Conservation (phyloP, 2,329 filamentous ascomycete species). For the Tolypocladium tundrense region DNA sequence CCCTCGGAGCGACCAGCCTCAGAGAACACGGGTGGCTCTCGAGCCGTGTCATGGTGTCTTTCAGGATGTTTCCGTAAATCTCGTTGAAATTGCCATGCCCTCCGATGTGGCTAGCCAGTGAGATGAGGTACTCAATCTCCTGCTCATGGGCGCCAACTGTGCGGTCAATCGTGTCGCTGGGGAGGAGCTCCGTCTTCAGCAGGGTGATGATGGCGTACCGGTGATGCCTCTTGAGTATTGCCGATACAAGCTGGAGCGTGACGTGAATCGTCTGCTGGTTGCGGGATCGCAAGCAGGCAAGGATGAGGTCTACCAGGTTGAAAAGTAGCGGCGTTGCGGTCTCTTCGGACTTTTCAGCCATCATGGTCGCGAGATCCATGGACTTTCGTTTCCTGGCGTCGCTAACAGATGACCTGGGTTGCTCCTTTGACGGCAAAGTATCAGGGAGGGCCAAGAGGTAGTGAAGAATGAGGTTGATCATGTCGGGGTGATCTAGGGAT, state of each 20-base stretch:
- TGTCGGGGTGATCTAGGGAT: slow-evolving; percentile 82
- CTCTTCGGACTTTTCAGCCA: slow-evolving; percentile 63
- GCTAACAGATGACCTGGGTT: slow-evolving; percentile 43
- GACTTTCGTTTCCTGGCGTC: slow-evolving; percentile 77
- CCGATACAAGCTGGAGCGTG: slow-evolving; percentile 76
- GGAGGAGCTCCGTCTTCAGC: slow-evolving; percentile 53
- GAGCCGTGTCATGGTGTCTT: slow-evolving; percentile 58
- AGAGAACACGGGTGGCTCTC: slow-evolving; percentile 67
- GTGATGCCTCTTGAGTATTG: slow-evolving; percentile 80
- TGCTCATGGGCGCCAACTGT: slow-evolving; percentile 67
- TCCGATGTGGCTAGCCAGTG: slow-evolving; percentile 57
- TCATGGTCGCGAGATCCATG: slow-evolving; percentile 72
- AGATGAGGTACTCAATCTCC: slow-evolving; percentile 63
- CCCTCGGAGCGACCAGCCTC: slow-evolving; percentile 53
- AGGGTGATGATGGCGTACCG: slow-evolving; percentile 73
- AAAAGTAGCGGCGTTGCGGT: slow-evolving; percentile 76
- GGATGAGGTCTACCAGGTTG: slow-evolving; percentile 82
- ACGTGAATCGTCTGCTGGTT: slow-evolving; percentile 86
- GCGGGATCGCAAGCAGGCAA: slow-evolving; percentile 72
- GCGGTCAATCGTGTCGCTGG: slow-evolving; percentile 43
- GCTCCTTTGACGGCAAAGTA: slow-evolving; percentile 21
- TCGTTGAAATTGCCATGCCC: slow-evolving; percentile 62
- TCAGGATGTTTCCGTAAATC: slow-evolving; percentile 60
- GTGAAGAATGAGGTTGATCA: slow-evolving; percentile 86
- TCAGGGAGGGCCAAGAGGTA: slow-evolving; percentile 81